These are phyloP conservation scores for Ustilago hordei DNA, from an alignment of 1,284 basidiomycete genomes.

Conservation along the genomic window DNA sequence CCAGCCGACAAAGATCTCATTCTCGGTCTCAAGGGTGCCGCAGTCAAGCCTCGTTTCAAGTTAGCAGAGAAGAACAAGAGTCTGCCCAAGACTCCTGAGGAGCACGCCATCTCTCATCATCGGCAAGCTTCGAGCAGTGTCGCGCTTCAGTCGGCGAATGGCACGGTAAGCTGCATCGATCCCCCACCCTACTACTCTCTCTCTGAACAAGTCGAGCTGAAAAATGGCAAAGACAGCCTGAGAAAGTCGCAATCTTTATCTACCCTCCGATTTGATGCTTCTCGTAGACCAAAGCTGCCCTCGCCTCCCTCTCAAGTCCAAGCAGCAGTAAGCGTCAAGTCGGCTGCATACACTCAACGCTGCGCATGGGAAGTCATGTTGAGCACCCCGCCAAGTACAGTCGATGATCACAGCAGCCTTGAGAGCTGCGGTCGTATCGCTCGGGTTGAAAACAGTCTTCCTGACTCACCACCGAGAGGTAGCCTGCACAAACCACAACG, in stretches of 20 bases:
- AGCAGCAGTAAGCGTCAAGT: not conserved
- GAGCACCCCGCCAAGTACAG: conserved; percentile 8
- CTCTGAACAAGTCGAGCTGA: not conserved
- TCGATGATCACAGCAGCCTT: conserved; percentile 17
- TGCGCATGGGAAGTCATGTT: conserved; percentile 20
- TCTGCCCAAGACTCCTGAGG: not conserved
- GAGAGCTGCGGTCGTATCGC: not conserved
- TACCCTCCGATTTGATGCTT: conserved; percentile 18
- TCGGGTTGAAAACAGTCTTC: not conserved
- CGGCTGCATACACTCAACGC: not conserved
- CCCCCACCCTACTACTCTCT: conserved; percentile 29
- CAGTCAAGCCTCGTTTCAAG: conserved; percentile 11
- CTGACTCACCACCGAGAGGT: conserved; percentile 8
- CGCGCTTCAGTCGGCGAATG: not conserved
- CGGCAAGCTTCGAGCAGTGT: conserved; percentile 1
- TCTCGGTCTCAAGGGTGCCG: conserved; percentile 14
- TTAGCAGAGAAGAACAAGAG: conserved; percentile 18
- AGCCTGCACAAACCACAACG: conserved; percentile 13
- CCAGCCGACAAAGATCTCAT: conserved; percentile 28
- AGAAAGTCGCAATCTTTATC: conserved; percentile 33
- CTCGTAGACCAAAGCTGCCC: conserved; percentile 6
- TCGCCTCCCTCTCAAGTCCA: not conserved
- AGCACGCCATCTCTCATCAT: not conserved
- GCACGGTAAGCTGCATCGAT: not conserved
- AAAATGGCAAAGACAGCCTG: not conserved